phyloP scores from a whole-genome alignment of 2,329 filamentous ascomycete species.

The Trichoderma arundinaceum region DNA sequence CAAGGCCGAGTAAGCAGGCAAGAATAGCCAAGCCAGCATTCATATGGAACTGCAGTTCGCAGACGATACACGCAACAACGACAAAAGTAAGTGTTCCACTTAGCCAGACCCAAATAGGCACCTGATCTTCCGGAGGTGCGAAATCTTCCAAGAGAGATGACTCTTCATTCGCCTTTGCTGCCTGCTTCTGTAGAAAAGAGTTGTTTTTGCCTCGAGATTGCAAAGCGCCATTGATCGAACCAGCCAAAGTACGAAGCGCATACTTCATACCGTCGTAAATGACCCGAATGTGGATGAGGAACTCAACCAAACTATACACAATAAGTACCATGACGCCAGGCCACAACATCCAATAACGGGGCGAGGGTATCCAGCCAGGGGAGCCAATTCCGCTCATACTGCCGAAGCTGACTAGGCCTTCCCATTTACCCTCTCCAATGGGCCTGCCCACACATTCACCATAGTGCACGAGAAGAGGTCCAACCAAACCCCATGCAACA shows the following conservation, averaged over 20 bases:
- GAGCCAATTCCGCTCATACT: conserved; percentile 41
- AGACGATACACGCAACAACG: conserved; percentile 58
- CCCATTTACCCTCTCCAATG: conserved; percentile 41
- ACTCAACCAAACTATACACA: conserved; percentile 49
- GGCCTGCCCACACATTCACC: conserved; percentile 57
- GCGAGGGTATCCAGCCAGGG: conserved; percentile 43
- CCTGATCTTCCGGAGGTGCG: conserved; percentile 51
- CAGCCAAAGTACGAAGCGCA: conserved; percentile 42
- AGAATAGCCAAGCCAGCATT: conserved; percentile 62
- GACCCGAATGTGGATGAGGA: conserved; percentile 48
- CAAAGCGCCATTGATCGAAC: conserved; percentile 42
- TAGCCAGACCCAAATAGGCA: conserved; percentile 61
- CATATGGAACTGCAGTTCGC: conserved; percentile 59
- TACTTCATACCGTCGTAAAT: conserved; percentile 46
- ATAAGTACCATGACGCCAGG: conserved; percentile 53
- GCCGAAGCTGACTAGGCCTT: conserved; percentile 41
- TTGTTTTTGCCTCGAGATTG: conserved; percentile 43
- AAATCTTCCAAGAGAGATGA: conserved; percentile 48
- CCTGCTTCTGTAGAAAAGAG: conserved; percentile 46
- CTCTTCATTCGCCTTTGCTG: conserved; percentile 43
- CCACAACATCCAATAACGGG: conserved; percentile 53
- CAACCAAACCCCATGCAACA: conserved; percentile 61
- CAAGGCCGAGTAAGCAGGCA: conserved; percentile 60
- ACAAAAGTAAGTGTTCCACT: conserved; percentile 54
- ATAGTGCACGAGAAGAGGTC: conserved; percentile 53